Evolutionary conservation across 2,329 filamentous ascomycete genomes (phyloP), one percentile per base, ranked within the genome.

Genomic region (Fusarium buxicola): DNA sequence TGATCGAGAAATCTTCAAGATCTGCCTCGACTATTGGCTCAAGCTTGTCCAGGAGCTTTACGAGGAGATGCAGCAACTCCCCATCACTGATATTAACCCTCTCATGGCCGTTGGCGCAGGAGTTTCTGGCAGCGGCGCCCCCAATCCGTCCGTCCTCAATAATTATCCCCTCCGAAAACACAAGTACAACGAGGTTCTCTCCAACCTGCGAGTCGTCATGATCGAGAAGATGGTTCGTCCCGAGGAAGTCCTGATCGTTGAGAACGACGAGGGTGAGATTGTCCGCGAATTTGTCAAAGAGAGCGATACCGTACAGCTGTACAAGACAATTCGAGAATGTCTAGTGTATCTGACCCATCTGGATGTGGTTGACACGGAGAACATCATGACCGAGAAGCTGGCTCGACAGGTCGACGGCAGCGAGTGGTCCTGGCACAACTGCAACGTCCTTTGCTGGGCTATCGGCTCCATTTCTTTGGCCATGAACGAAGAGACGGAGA

Each of bases 351-450:
- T 99, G 52, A 99, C 96, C 30, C 95, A 99, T 82, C 81, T 99
- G 72, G 95, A 99, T 73, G 96, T 99, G 35, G 89, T 96, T 60
- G 95, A 99, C 74, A 99, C 94, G 1, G 95, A 99, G 78, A 91
- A 91, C 63, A 99, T 99, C 81, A 99, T 99, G 96, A 97, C 95
- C 5, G 96, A 99, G 75, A 99, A 99, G 81, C 84, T 99, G 49
- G 89, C 93, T 28, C 90, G 93, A 68, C 95, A 99, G 78, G 95
- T 99, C 11, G 95, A 99, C 75, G 93, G 93, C 18, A 85, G 86
- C 3, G 96, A 99, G 78, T 99, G 95, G 95, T 99, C 96, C 7
- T 99, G 95, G 95, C 92, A 94, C 64, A 99, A 99, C 81, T 99
- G 95, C 87, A 99, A 99, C 80, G 97, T 96, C 7, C 87, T 99